A percentile compares a stretch with the other conserved stretches of the same genome.
phyloP scores from a whole-genome alignment of 345 rosid species.

The Eucalyptus marginata region DNA sequence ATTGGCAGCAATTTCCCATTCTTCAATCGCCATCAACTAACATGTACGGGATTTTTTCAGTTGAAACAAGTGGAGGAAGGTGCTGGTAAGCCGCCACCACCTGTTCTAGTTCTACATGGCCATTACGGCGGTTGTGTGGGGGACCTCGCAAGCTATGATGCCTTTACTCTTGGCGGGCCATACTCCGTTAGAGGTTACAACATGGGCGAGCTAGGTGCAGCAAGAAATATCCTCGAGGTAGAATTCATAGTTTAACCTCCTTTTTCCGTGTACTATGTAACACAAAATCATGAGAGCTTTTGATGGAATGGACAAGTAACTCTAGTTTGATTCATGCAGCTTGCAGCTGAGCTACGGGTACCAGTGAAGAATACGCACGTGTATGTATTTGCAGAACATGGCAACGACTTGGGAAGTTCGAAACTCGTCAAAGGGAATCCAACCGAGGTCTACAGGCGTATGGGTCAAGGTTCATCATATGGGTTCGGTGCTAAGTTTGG shows the following conservation, averaged over 20 bases:
- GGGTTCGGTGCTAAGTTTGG: slow-evolving; percentile 89
- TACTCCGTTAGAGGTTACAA: slow-evolving; percentile 97
- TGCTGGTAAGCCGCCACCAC: slow-evolving; percentile 74
- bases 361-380: slow-evolving; percentile 82
- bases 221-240: slow-evolving; percentile 87
- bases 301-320: neutral
- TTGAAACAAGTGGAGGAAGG: slow-evolving; percentile 84
- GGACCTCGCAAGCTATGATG: slow-evolving; percentile 96
- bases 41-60: slow-evolving; percentile 76
- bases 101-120: slow-evolving; percentile 87
- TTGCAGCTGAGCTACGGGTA: slow-evolving; percentile 86
- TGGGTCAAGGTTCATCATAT: slow-evolving; percentile 90
- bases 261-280: neutral
- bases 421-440: slow-evolving; percentile 98
- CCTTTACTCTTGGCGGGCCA: slow-evolving; percentile 97
- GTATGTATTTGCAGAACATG: slow-evolving; percentile 91
- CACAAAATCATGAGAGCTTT: neutral
- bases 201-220: slow-evolving; percentile 98
- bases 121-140: slow-evolving; percentile 99
- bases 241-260: neutral
- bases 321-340: slow-evolving; percentile 23
- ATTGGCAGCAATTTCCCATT: slow-evolving; percentile 92
- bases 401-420: slow-evolving; percentile 88
- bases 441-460: slow-evolving; percentile 81
- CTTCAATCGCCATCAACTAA: slow-evolving; percentile 93